These are phyloP conservation scores for Didymella pomorum DNA, from an alignment of 2,329 filamentous ascomycete genomes.

Conservation along the genomic window DNA sequence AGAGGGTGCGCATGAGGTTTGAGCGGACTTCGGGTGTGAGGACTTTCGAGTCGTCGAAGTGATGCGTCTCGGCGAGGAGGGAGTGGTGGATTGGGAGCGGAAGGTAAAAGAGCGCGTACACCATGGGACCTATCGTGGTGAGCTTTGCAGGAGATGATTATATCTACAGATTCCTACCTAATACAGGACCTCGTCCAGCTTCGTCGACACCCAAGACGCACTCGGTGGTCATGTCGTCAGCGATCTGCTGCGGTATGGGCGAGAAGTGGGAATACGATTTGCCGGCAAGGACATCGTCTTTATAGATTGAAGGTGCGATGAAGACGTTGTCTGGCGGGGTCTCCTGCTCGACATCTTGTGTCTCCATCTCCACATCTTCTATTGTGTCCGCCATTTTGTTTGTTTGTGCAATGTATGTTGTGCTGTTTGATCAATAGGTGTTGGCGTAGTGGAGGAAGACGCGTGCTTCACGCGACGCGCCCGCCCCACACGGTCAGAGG, in stretches of 20 bases:
- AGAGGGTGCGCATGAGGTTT: slow-evolving; percentile 74
- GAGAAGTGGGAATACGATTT: slow-evolving; percentile 60
- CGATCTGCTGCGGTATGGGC: slow-evolving; percentile 52
- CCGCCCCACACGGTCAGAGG: slow-evolving; percentile 43
- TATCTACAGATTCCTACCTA: slow-evolving; percentile 64
- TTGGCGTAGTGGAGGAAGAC: slow-evolving; percentile 23
- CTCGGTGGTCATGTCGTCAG: slow-evolving; percentile 59
- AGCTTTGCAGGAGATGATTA: slow-evolving; percentile 13
- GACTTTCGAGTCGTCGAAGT: slow-evolving; percentile 95
- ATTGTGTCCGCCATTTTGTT: slow-evolving; percentile 37
- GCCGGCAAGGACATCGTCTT: slow-evolving; percentile 51
- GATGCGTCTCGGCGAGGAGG: slow-evolving; percentile 79
- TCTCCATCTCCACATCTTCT: slow-evolving; percentile 46
- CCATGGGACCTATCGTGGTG: slow-evolving; percentile 66
- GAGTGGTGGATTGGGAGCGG: slow-evolving; percentile 70
- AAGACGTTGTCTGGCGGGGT: slow-evolving; percentile 53
- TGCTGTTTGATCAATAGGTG: neutral
- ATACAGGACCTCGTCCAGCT: slow-evolving; percentile 90
- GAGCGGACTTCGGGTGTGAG: slow-evolving; percentile 82
- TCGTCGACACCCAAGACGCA: slow-evolving; percentile 92
- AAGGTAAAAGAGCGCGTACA: slow-evolving; percentile 75
- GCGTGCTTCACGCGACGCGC: slow-evolving; percentile 35
- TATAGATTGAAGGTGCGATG: slow-evolving; percentile 57
- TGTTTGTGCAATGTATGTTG: neutral
- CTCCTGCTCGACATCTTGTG: slow-evolving; percentile 47